Percentiles rank a stretch among this genome's conserved stretches.
Evolutionary conservation across 768 basidiomycete species (phyloP).

Genomic region (Pisolithus marmoratus): DNA sequence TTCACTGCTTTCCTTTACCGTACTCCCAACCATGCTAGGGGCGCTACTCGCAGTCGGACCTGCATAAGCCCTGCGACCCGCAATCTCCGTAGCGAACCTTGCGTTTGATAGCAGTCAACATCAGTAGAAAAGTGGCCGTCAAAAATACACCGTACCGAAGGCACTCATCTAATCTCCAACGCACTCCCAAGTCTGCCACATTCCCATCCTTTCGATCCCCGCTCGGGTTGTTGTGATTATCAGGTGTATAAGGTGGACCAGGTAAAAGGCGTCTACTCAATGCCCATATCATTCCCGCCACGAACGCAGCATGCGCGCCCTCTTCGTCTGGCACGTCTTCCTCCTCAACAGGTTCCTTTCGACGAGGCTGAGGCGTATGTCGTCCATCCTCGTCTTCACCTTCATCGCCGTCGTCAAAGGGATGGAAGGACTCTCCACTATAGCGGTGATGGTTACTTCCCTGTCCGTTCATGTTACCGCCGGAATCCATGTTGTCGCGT

Average conservation of each 20-base stretch:
- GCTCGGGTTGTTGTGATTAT: constrained; percentile 4
- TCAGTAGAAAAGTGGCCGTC: neutral
- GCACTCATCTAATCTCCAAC: constrained; percentile 82
- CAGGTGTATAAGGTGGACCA: constrained; percentile 70
- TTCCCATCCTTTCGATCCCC: constrained; percentile 33
- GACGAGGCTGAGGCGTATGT: constrained; percentile 18
- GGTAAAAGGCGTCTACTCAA: constrained; percentile 67
- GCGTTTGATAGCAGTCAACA: neutral
- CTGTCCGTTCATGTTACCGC: neutral
- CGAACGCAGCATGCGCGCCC: constrained; percentile 76
- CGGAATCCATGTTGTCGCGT: constrained; percentile 8
- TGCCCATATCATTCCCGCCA: constrained; percentile 85
- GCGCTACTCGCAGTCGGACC: neutral
- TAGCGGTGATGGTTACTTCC: constrained; percentile 3
- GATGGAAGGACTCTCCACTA: constrained; percentile 28
- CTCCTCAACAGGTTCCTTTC: constrained; percentile 15
- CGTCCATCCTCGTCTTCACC: constrained; percentile 15
- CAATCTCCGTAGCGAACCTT: constrained; percentile 81
- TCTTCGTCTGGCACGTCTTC: constrained; percentile 60
- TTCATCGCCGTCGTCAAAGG: constrained; percentile 22
- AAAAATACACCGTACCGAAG: constrained; percentile 44
- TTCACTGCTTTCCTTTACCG: constrained; percentile 28
- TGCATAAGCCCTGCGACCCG: constrained; percentile 58
- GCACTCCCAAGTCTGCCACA: constrained; percentile 31
- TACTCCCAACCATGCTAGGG: constrained; percentile 8